Base-by-base conservation (phyloP, 495 filamentous ascomycete genomes). In the Hyaloscypha hepaticicola region DNA sequence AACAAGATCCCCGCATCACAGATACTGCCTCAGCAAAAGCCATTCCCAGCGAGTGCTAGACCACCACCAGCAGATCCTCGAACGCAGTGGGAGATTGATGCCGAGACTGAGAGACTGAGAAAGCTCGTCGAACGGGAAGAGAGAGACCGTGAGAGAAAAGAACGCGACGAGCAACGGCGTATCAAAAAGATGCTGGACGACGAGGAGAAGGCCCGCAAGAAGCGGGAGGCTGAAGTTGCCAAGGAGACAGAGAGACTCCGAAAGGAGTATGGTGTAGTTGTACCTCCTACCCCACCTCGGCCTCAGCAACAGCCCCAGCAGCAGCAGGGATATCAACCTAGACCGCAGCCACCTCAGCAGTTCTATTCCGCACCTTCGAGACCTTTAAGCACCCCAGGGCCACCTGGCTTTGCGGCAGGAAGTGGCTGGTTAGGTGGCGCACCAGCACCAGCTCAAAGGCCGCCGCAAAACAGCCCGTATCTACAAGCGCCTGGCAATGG, bases 161-260 rank as follows among this genome's bases (percentile, higher is more conserved):
- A 86, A 21, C 74, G 78, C 26, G 82, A 80, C 58, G 91, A 92
- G 76, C 82, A 87, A 63, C 83, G 84, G 63, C 86, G 87, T 55
- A 88, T 89, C 52, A 87, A 88, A 75, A 86, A 83, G 71, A 89
- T 93, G 80, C 81, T 96, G 2, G 89, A 90, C 48, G 85, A 88
- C 5, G 92, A 97, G 74, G 88, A 91, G 29, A 84, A 85, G 38
- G 86, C 88, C 31, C 82, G 81, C 0, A 79, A 80, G n/a, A 77
- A 80, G 28, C 84, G 84, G 28, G 84, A 96, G 60, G 85, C 82
- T 2, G 91, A 91, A 67, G 78, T 97, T 16, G 88, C 90, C 25
- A 85, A 86, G 61, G 95, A 98, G 75, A 98, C 95, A 0, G 90
- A 93, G 70, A 81, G 93, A 3, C 74, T 99, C 11, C 82, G 87